phyloP scores from a whole-genome alignment of 768 basidiomycete species.

The Hortiboletus campestris region DNA sequence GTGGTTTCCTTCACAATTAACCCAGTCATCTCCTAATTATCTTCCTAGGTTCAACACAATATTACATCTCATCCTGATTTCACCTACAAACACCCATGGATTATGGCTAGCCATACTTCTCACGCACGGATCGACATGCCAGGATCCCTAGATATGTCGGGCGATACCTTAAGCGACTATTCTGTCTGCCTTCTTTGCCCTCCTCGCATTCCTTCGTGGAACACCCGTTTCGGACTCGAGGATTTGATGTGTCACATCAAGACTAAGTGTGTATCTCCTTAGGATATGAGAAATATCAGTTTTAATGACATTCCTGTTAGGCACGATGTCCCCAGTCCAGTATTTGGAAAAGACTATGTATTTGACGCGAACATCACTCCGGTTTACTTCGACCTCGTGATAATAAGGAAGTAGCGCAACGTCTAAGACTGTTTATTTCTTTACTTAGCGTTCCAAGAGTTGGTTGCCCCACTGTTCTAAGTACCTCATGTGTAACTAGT shows the following conservation, averaged over 20 bases:
- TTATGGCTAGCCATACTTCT: background rate
- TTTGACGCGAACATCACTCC: constrained; percentile 23
- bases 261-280: constrained; percentile 13
- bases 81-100: constrained; percentile 8
- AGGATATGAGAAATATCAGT: background rate
- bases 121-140: background rate
- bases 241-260: constrained; percentile 20
- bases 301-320: constrained; percentile 6
- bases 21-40: background rate
- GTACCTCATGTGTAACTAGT: no score
- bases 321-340: constrained; percentile 17
- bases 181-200: constrained; percentile 27
- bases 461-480: no score
- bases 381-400: constrained; percentile 11
- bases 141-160: background rate
- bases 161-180: constrained; percentile 11
- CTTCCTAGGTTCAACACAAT: constrained; percentile 20
- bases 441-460: background rate
- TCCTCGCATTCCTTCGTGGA: constrained; percentile 29
- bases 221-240: constrained; percentile 16
- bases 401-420: background rate
- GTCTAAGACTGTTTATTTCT: background rate
- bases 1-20: background rate
- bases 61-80: constrained; percentile 13
- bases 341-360: constrained; percentile 17